A percentile compares a stretch with the other conserved stretches of the same genome.
Conservation (phyloP, 345 rosid species). For the Pistacia atlantica region DNA sequence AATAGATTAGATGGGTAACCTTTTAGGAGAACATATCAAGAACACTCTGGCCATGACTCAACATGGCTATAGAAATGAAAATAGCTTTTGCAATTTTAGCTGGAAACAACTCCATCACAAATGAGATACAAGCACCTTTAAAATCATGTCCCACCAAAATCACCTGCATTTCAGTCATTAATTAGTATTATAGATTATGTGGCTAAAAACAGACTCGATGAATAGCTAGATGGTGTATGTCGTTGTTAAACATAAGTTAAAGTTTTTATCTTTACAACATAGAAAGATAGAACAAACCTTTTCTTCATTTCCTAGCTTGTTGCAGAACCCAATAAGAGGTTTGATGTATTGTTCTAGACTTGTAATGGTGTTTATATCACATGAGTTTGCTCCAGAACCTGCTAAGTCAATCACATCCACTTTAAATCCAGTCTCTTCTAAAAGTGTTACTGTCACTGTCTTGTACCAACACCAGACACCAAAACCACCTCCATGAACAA, state of each 20-base stretch:
- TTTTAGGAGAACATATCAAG: slow-evolving; percentile 43
- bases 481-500: slow-evolving; percentile 89
- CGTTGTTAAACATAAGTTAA: neutral
- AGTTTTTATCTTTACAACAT: neutral
- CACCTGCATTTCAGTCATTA: slow-evolving; percentile 28
- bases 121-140: slow-evolving; percentile 52
- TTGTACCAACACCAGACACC: slow-evolving; percentile 95
- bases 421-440: slow-evolving; percentile 54
- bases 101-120: slow-evolving; percentile 50
- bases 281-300: slow-evolving; percentile 23
- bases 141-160: slow-evolving; percentile 52
- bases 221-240: neutral
- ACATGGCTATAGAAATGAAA: slow-evolving; percentile 47
- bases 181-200: too few relatives aligned
- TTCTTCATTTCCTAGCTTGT: slow-evolving; percentile 32
- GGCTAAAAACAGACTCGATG: too few relatives aligned
- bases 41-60: slow-evolving; percentile 38
- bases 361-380: slow-evolving; percentile 45
- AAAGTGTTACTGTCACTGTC: slow-evolving; percentile 54
- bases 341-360: slow-evolving; percentile 37
- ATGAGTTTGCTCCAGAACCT: slow-evolving; percentile 61
- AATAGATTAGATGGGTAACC: slow-evolving; percentile 22
- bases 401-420: slow-evolving; percentile 64
- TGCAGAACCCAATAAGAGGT: slow-evolving; percentile 36
- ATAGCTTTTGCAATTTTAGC: slow-evolving; percentile 41